A percentile compares a stretch with the other conserved stretches of the same genome.
Evolutionary conservation across 768 basidiomycete species (phyloP).

Genomic region (Mycena polygramma): DNA sequence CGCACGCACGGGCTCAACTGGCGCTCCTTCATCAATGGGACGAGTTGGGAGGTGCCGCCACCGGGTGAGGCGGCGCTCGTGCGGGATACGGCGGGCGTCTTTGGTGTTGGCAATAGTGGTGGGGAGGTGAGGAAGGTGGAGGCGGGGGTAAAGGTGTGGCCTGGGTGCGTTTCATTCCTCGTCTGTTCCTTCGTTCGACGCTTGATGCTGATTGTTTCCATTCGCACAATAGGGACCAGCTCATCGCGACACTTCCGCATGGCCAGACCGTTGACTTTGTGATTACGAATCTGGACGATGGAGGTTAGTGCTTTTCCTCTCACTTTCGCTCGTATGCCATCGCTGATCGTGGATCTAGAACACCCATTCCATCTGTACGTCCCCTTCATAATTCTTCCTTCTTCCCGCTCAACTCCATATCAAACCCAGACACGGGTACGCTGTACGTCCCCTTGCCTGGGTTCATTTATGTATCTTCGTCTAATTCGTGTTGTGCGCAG

Average conservation of each 20-base stretch:
- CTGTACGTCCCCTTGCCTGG: background rate
- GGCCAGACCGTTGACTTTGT: constrained; percentile 28
- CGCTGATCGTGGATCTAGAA: background rate
- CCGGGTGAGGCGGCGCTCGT: constrained; percentile 23
- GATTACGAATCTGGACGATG: constrained; percentile 36
- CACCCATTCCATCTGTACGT: constrained; percentile 34
- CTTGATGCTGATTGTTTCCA: background rate
- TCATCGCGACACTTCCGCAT: constrained; percentile 23
- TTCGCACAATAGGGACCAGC: constrained; percentile 25
- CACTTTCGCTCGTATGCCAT: background rate
- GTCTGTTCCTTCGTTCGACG: background rate
- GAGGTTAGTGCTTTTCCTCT: constrained; percentile 7
- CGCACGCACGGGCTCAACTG: constrained; percentile 33
- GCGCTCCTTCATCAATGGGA: constrained; percentile 38
- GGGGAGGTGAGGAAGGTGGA: background rate
- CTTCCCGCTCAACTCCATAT: background rate
- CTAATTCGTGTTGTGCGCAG: background rate
- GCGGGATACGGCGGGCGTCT: background rate
- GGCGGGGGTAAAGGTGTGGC: constrained; percentile 24
- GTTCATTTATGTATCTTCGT: background rate
- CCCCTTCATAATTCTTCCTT: background rate
- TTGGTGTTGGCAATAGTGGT: background rate
- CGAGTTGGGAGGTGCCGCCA: constrained; percentile 32
- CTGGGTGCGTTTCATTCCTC: constrained; percentile 27
- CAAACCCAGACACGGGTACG: constrained; percentile 25